Evolutionary conservation across 345 rosid species (phyloP), one percentile per base, ranked within the genome.

Genomic region (Rhizophora mangle): DNA sequence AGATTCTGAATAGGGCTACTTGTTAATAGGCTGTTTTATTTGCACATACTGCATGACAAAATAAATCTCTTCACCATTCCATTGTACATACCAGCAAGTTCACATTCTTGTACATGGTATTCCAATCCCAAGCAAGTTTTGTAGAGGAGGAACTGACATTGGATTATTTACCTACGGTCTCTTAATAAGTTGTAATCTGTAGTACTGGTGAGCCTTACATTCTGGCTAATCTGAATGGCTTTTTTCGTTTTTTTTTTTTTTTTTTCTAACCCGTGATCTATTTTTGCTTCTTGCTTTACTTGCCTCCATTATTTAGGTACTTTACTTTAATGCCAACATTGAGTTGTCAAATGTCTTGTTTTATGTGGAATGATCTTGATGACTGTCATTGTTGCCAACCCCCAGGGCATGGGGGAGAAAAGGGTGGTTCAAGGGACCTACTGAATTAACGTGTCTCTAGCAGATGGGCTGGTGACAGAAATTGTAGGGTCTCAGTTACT

Each of bases 1-100:
- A 81, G 66, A 76, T 65, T 76, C 66, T 78, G 10, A 71, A 70
- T 37, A 68, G 64, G 74, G 72, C 56, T 37, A 76, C 65, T 67
- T 54, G 15, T 43, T 43, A 13, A 43, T 43, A 43, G 49, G 5
- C 49, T 43, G 18, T 43, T 43, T 43, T 57, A 16, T 64, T 70
- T 68, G 60, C 68, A 59, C 72, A 74, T 29, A 69, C 76, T 63
- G 56, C 61, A 39, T 74, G 60, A 67, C 30, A 60, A 61, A 57
- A 27, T 11, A 49, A 59, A 59, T 0, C 59, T 16, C 60, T 63
- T 49, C 43, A 26, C 24, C 31, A 47, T 19, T 37, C 47, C 69
- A 36, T 31, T 57, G 62, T 64, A 68, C 58, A 67, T 31, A 53
- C n/a, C 43, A 19, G 46, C 61, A 36, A 26, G 34, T 16, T 29